phyloP scores from a whole-genome alignment of 768 basidiomycete species.

The Lepiota venenata region DNA sequence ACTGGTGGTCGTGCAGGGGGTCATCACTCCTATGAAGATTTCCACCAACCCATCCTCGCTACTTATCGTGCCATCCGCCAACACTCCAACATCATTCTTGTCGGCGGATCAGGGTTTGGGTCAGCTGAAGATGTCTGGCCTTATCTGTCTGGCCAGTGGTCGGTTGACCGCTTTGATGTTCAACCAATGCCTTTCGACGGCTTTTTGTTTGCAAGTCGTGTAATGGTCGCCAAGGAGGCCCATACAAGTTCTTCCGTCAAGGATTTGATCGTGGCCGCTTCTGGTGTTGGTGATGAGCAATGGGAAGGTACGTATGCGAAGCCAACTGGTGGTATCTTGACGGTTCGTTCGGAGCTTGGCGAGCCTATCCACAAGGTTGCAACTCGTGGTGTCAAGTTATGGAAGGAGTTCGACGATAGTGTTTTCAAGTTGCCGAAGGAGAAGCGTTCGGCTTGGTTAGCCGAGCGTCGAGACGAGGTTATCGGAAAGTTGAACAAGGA shows the following conservation, averaged over 20 bases:
- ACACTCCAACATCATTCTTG: conserved; percentile 83
- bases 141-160: conserved; percentile 96
- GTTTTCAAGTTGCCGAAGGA: conserved; percentile 96
- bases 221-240: conserved; percentile 99
- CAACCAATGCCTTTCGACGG: conserved; percentile 99
- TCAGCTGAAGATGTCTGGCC: conserved; percentile 95
- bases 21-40: conserved; percentile 98
- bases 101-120: conserved; percentile 95
- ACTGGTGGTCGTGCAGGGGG: conserved; percentile 98
- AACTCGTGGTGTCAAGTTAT: conserved; percentile 93
- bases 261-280: conserved; percentile 90
- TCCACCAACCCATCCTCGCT: conserved; percentile 91
- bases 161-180: conserved; percentile 69
- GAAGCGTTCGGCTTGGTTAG: conserved; percentile 88
- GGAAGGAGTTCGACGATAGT: conserved; percentile 98
- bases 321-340: conserved; percentile 94
- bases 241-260: conserved; percentile 95
- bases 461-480: conserved; percentile 83
- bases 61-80: conserved; percentile 91
- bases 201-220: conserved; percentile 92
- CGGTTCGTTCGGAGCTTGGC: conserved; percentile 95
- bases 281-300: conserved; percentile 84
- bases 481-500: conserved; percentile 92
- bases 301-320: conserved; percentile 96
- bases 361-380: conserved; percentile 99